A percentile compares a stretch with the other conserved stretches of the same genome.
Evolutionary conservation across 805 yeast genomes (phyloP).

Genomic region (Wickerhamiella azyma): DNA sequence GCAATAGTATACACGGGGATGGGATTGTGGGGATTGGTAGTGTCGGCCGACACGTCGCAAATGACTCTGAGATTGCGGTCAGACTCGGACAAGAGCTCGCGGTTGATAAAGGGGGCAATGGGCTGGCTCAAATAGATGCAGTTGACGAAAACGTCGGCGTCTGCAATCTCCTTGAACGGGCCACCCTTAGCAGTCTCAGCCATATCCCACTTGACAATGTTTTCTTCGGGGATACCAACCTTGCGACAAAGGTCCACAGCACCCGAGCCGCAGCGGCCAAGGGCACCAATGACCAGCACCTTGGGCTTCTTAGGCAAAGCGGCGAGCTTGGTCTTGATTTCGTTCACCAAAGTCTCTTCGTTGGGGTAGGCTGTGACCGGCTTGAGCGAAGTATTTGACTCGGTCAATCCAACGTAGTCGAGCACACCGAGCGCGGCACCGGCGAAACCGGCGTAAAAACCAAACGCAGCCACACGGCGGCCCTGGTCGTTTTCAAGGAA

Average conservation of each 20-base stretch:
- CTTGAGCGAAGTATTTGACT: constrained; percentile 48
- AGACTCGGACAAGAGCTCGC: constrained; percentile 47
- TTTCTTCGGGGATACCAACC: constrained; percentile 76
- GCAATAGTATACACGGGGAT: constrained; percentile 85
- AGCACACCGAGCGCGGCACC: constrained; percentile 95
- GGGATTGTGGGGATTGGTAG: constrained; percentile 97
- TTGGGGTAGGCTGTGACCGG: constrained; percentile 73
- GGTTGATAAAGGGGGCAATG: constrained; percentile 80
- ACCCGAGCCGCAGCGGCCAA: constrained; percentile 98
- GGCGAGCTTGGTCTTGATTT: constrained; percentile 50
- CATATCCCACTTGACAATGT: constrained; percentile 90
- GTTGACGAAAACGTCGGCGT: constrained; percentile 80
- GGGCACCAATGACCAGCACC: constrained; percentile 85
- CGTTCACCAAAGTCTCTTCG: constrained; percentile 60
- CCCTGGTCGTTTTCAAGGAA: constrained; percentile 88
- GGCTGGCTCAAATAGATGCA: constrained; percentile 91
- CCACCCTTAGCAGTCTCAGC: constrained; percentile 95
- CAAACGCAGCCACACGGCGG: constrained; percentile 98
- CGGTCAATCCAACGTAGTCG: constrained; percentile 89
- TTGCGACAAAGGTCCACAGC: constrained; percentile 73
- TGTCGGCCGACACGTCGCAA: constrained; percentile 97
- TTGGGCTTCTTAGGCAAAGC: constrained; percentile 53
- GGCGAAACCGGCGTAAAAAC: constrained; percentile 99
- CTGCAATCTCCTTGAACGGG: constrained; percentile 84
- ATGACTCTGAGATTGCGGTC: constrained; percentile 73